Percentiles rank a stretch among this genome's conserved stretches.
Evolutionary conservation across 139 green algal species (phyloP).

Genomic region (Tetradesmus lagerheimii): DNA sequence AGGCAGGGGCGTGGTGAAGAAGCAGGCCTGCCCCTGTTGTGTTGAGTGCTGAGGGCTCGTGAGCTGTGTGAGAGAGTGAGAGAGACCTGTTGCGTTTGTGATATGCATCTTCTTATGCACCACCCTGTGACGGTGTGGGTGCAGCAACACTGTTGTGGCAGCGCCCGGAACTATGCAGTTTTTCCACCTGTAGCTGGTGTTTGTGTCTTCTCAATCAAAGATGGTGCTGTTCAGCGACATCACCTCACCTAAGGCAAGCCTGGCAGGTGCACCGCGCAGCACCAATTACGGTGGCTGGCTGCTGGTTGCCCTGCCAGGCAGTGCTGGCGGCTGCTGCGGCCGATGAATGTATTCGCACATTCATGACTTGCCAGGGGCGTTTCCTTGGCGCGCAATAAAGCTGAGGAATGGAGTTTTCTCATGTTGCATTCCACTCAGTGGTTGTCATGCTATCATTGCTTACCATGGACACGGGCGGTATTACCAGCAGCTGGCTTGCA

Average conservation of each 20-base stretch:
- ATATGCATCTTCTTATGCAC: not conserved
- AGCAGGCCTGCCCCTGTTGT: not conserved
- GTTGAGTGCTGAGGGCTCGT: not conserved
- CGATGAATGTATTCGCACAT: not conserved
- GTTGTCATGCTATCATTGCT: not conserved
- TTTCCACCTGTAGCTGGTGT: not conserved
- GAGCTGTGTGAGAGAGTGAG: not conserved
- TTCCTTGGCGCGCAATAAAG: not conserved
- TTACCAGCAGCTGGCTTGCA: not conserved
- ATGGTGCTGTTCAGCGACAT: constrained; percentile 3
- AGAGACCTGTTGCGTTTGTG: not conserved
- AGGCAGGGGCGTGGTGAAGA: not conserved
- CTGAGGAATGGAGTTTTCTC: not conserved
- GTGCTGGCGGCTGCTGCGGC: not conserved
- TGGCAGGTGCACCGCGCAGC: not conserved
- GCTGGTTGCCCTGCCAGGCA: not conserved
- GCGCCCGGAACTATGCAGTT: not conserved
- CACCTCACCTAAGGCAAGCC: not conserved
- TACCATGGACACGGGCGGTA: not conserved
- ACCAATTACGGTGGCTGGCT: not conserved
- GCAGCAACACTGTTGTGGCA: not conserved
- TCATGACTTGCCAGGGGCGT: not conserved
- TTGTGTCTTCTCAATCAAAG: not conserved
- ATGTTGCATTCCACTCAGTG: not conserved
- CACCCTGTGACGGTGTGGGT: not conserved